Conservation (phyloP, 2,329 filamentous ascomycete species). For the Malbranchea zuffiana region DNA sequence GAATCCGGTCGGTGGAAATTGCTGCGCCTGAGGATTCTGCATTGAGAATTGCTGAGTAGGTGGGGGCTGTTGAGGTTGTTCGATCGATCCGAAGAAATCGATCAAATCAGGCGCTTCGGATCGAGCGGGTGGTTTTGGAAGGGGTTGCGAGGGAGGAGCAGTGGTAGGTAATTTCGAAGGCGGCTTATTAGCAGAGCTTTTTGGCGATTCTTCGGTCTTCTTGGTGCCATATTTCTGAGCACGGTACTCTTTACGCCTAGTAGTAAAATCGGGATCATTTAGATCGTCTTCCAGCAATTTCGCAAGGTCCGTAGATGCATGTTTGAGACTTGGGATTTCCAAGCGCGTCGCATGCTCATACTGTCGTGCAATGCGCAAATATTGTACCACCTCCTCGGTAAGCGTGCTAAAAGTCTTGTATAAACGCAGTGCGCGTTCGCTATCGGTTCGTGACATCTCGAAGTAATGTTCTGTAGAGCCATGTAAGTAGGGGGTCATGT, state of each 20-base stretch:
- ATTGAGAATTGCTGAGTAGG: conserved; percentile 29
- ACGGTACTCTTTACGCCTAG: conserved; percentile 82
- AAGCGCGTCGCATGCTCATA: conserved; percentile 85
- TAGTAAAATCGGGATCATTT: conserved; percentile 87
- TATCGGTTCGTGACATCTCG: conserved; percentile 91
- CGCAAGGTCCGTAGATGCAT: conserved; percentile 84
- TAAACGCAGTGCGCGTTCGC: conserved; percentile 79
- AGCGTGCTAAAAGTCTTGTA: conserved; percentile 87
- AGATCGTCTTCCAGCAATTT: conserved; percentile 89
- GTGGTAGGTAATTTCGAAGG: conserved; percentile 17
- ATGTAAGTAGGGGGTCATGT: conserved; percentile 5
- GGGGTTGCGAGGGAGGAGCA: conserved; percentile 20
- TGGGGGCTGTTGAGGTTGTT: conserved; percentile 65
- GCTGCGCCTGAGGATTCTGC: conserved; percentile 16
- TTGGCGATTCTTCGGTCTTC: conserved; percentile 34
- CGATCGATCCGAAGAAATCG: conserved; percentile 90
- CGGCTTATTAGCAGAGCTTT: conserved; percentile 28
- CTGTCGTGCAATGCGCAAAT: conserved; percentile 73
- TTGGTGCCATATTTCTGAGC: conserved; percentile 68
- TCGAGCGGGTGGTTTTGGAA: conserved; percentile 25
- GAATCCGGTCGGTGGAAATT: conserved; percentile 27
- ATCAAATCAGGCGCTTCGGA: conserved; percentile 59
- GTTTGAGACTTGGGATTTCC: conserved; percentile 93
- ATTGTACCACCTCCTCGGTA: conserved; percentile 86
- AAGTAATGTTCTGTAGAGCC: conserved; percentile 71